Evolutionary conservation across 2,329 filamentous ascomycete species (phyloP), one percentile per base, ranked within the genome.

Genomic region (Aspergillus udagawae): DNA sequence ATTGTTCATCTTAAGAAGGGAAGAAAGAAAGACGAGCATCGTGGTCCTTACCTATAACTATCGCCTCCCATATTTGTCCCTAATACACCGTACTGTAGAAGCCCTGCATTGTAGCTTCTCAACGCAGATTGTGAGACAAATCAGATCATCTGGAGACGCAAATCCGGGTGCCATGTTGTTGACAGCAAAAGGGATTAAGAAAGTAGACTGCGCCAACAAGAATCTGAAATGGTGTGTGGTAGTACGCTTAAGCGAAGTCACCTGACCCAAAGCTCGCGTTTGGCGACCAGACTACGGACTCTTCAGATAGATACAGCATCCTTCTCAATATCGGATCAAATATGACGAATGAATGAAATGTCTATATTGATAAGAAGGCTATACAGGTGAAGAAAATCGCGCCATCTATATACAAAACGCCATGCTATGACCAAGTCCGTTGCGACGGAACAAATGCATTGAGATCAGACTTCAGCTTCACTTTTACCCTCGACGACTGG

Each of bases 401-500:
- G 20, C 44, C 14, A 47, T 47, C 44, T 17, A 27, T 45, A 45
- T 47, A 47, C 44, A 47, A 47, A 47, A 47, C 44, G 44, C 44
- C 44, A 12, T 27, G 44, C 44, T 47, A 47, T 47, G 44, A 47
- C 3, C 14, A 47, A 25, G 4, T 23, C 44, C n/a, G 23, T 1
- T 14, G 9, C 21, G 6, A 5, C 8, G 20, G 21, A 27, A 14
- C 44, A 4, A 27, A 47, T 47, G 44, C 44, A 47, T 21, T 14
- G 32, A 47, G 10, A 27, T 47, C 44, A 47, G 20, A 23, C 44
- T 47, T 47, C 44, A 12, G 12, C 21, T 3, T 60, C 58, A 4
- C 23, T 3, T 45, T 61, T 60, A n/a, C 60, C 49, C 23, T 28
- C 51, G 10, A n/a, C 45, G 21, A 23, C 14, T 14, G 49, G 25